These are phyloP conservation scores for Cucurbita maxima DNA, from an alignment of 306 rosid genomes.

Conservation along the genomic window DNA sequence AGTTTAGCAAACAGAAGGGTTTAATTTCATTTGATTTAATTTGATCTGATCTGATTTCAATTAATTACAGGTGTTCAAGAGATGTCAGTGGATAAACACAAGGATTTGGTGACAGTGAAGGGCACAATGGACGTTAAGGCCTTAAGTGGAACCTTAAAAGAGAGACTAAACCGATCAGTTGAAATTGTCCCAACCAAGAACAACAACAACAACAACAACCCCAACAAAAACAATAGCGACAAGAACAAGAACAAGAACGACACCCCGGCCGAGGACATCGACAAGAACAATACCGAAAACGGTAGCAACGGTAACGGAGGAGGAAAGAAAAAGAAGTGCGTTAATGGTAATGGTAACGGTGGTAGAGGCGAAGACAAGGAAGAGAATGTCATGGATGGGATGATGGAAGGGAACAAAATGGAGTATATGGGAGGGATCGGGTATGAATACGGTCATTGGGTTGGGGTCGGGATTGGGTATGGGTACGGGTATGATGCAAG, in stretches of 20 bases:
- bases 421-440: slow-evolving; percentile 8
- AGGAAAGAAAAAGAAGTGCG: too few species aligned
- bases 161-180: slow-evolving; percentile 38
- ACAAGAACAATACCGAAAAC: neutral
- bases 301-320: neutral
- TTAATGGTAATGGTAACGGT: neutral
- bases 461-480: neutral
- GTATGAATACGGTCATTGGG: slow-evolving; percentile 6
- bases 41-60: neutral
- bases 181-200: slow-evolving; percentile 51
- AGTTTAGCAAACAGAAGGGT: neutral
- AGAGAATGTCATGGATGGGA: slow-evolving; percentile 14
- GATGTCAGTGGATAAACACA: slow-evolving; percentile 35
- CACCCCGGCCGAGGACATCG: neutral
- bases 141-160: slow-evolving; percentile 22
- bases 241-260: slow-evolving; percentile 6
- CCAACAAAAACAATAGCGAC: neutral
- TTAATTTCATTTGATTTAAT: neutral
- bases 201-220: neutral
- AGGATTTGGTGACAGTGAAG: slow-evolving; percentile 40
- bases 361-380: neutral
- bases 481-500: slow-evolving; percentile 21
- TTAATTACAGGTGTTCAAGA: slow-evolving; percentile 26
- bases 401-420: slow-evolving; percentile 15
- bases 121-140: slow-evolving; percentile 54